Conservation (phyloP, 1,284 basidiomycete species). For the Peniophora sp. region DNA sequence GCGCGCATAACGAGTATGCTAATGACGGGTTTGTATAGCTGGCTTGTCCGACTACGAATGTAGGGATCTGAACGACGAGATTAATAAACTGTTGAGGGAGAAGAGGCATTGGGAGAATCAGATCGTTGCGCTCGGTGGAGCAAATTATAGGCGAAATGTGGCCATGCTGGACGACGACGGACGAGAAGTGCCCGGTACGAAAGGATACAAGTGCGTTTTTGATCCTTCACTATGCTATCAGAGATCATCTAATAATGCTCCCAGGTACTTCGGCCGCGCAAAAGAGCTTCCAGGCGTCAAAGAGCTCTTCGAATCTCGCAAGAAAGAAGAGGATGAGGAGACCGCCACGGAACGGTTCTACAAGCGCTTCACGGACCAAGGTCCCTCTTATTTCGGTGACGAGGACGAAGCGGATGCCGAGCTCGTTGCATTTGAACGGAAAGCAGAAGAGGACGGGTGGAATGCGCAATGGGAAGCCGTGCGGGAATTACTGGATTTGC, state of each 20-base stretch:
- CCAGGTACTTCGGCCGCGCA: slow-evolving; percentile 93
- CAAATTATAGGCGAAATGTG: slow-evolving; percentile 89
- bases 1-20: slow-evolving; percentile 4
- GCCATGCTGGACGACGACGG: slow-evolving; percentile 92
- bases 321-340: slow-evolving; percentile 81
- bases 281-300: slow-evolving; percentile 95
- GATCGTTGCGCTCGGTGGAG: slow-evolving; percentile 90
- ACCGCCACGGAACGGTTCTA: slow-evolving; percentile 73
- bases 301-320: slow-evolving; percentile 83
- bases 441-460: slow-evolving; percentile 77
- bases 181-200: slow-evolving; percentile 92
- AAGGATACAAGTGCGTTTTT: slow-evolving; percentile 87
- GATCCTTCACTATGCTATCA: background rate
- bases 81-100: slow-evolving; percentile 93
- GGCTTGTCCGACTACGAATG: slow-evolving; percentile 95
- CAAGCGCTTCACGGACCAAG: slow-evolving; percentile 86
- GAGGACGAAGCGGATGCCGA: slow-evolving; percentile 74
- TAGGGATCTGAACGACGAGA: slow-evolving; percentile 95
- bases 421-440: slow-evolving; percentile 66
- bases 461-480: slow-evolving; percentile 55
- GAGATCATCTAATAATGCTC: slow-evolving; percentile 3
- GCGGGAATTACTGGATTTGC: slow-evolving; percentile 48
- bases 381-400: slow-evolving; percentile 89
- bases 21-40: slow-evolving; percentile 37
- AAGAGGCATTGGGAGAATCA: slow-evolving; percentile 98